phyloP scores from a whole-genome alignment of 2,329 filamentous ascomycete genomes.

The Fusarium camptoceras region DNA sequence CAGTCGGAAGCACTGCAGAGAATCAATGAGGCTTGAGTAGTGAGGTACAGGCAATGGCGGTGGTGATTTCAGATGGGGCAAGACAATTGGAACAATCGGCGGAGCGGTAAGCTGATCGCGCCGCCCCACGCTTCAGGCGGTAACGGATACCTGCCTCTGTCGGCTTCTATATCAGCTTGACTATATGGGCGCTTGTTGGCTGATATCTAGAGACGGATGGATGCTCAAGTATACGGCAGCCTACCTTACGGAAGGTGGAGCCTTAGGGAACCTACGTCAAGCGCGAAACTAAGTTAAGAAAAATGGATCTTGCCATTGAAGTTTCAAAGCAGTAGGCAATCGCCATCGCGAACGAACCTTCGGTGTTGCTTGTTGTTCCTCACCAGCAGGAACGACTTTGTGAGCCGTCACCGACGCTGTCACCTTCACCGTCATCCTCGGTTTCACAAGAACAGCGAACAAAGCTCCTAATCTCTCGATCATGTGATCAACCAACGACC shows the following conservation, averaged over 20 bases:
- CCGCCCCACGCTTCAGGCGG: not conserved
- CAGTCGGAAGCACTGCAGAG: not conserved
- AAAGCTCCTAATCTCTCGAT: conserved; percentile 31
- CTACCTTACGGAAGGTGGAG: conserved; percentile 20
- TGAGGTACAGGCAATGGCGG: not conserved
- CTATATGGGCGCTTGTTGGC: not conserved
- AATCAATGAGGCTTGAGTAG: not conserved
- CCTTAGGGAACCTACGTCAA: conserved; percentile 21
- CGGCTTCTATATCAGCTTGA: conserved; percentile 9
- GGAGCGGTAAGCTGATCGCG: not conserved
- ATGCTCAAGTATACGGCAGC: conserved; percentile 9
- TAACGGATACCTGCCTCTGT: conserved; percentile 31
- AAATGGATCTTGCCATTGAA: conserved; percentile 18
- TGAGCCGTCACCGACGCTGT: conserved; percentile 34
- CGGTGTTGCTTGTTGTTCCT: conserved; percentile 15
- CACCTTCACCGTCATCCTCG: conserved; percentile 25
- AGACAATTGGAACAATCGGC: not conserved
- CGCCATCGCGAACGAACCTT: conserved; percentile 17
- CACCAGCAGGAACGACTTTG: conserved; percentile 16
- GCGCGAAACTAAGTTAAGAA: conserved; percentile 15
- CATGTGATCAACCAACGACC: conserved; percentile 44
- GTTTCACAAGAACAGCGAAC: conserved; percentile 27
- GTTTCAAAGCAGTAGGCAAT: conserved; percentile 10
- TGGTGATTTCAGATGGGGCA: not conserved
- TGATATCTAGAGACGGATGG: conserved; percentile 1